phyloP scores from a whole-genome alignment of 2,329 filamentous ascomycete species.

The Sphaceloma murrayae region DNA sequence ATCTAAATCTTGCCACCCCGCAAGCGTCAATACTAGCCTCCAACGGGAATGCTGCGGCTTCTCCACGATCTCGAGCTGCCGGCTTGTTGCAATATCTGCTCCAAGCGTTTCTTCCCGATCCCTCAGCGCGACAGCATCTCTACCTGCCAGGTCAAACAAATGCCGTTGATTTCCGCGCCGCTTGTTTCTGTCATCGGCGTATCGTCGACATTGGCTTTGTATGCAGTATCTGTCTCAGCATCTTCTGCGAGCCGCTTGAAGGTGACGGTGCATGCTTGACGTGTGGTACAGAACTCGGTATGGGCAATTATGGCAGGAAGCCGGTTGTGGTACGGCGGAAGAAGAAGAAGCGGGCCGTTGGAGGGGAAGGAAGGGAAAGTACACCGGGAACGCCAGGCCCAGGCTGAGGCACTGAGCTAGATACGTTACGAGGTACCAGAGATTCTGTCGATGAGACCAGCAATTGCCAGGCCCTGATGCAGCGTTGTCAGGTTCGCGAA shows the following conservation, averaged over 20 bases:
- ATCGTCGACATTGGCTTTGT: conserved; percentile 91
- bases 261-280: conserved; percentile 63
- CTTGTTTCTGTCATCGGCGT: conserved; percentile 89
- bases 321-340: conserved; percentile 63
- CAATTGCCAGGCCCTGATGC: conserved; percentile 7
- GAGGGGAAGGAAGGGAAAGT: conserved; percentile 35
- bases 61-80: conserved; percentile 20
- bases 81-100: conserved; percentile 87
- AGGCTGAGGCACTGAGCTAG: conserved; percentile 3
- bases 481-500: conserved; percentile 5
- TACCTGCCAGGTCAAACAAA: conserved; percentile 66
- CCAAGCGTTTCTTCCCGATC: conserved; percentile 80
- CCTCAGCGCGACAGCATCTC: conserved; percentile 53
- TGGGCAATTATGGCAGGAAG: conserved; percentile 66
- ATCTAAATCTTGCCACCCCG: conserved; percentile 48
- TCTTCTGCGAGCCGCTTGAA: conserved; percentile 63
- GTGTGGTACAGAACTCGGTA: conserved; percentile 67
- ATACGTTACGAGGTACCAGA: background rate
- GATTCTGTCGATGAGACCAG: background rate
- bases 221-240: conserved; percentile 91
- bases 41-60: conserved; percentile 35
- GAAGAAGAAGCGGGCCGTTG: conserved; percentile 48
- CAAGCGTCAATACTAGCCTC: background rate
- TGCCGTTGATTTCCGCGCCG: conserved; percentile 91
- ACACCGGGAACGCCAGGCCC: conserved; percentile 27